Evolutionary conservation across 371 early-diverging fungal species (phyloP).

Genomic region (Entomophthora muscae): DNA sequence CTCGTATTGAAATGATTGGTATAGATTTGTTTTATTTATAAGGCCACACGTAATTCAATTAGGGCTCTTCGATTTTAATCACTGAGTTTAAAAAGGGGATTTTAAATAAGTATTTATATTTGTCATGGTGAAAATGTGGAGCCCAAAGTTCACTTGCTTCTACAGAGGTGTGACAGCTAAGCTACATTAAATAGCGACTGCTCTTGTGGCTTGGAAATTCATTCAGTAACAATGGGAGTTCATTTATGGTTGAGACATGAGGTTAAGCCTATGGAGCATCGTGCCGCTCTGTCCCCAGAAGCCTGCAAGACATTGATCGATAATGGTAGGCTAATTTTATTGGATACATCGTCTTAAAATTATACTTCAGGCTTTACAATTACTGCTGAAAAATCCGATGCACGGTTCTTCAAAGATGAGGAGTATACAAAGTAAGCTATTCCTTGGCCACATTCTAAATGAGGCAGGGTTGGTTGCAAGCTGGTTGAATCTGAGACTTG

Average conservation of each 20-base stretch:
- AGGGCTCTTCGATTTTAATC: too few species aligned
- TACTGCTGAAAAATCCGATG: slow-evolving; percentile 66
- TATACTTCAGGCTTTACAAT: slow-evolving; percentile 47
- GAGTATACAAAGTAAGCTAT: slow-evolving; percentile 63
- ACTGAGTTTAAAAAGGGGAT: too few species aligned
- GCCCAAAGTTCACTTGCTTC: too few species aligned
- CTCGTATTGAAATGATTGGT: too few species aligned
- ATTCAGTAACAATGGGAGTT: slow-evolving; percentile 10
- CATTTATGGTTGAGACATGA: slow-evolving; percentile 95
- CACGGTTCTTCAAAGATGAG: slow-evolving; percentile 73
- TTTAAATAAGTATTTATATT: too few species aligned
- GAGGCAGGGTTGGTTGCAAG: slow-evolving; percentile 50
- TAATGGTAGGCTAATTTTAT: slow-evolving; percentile 21
- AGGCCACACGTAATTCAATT: too few species aligned
- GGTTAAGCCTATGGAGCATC: slow-evolving; percentile 90
- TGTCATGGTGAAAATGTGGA: too few species aligned
- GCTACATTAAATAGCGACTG: too few species aligned
- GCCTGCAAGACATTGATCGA: slow-evolving; percentile 56
- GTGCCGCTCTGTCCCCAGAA: slow-evolving; percentile 82
- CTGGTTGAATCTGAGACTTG: slow-evolving; percentile 64
- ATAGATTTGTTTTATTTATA: too few species aligned
- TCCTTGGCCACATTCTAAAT: neutral
- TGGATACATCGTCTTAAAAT: neutral
- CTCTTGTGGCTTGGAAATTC: too few species aligned
- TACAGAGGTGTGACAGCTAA: too few species aligned